phyloP scores from a whole-genome alignment of 306 rosid species.

The Amphicarpaea edgeworthii region DNA sequence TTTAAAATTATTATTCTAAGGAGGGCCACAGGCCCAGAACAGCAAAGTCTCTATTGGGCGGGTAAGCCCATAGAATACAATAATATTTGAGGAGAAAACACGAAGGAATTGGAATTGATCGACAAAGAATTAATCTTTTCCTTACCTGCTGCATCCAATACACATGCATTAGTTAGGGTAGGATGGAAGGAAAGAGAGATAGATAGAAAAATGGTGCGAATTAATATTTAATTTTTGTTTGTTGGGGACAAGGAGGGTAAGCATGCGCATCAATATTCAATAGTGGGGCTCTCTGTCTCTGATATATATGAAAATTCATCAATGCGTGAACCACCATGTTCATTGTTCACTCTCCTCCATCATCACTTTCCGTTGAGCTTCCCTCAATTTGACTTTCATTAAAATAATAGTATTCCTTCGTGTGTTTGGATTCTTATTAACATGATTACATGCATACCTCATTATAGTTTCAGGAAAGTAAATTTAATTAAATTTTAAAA shows the following conservation, averaged over 20 bases:
- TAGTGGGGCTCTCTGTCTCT: constrained; percentile 50
- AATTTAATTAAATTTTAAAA: neutral
- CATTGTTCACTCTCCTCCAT: constrained; percentile 14
- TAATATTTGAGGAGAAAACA: too few species aligned
- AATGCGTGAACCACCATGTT: constrained; percentile 43
- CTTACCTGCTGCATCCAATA: neutral
- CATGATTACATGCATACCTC: constrained; percentile 43
- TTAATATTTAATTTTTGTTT: constrained; percentile 39
- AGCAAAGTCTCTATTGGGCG: neutral
- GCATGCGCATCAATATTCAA: constrained; percentile 60
- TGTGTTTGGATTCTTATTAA: constrained; percentile 31
- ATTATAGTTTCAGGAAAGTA: constrained; percentile 37
- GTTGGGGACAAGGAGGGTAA: constrained; percentile 39
- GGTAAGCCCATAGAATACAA: neutral
- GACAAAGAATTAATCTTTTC: constrained; percentile 9
- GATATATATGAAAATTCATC: constrained; percentile 34
- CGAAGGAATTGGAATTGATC: neutral
- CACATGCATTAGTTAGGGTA: neutral
- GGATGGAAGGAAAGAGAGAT: constrained; percentile 19
- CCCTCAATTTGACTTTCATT: constrained; percentile 48
- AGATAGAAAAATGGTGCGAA: constrained; percentile 4
- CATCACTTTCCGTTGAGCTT: constrained; percentile 38
- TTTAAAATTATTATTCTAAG: too few species aligned
- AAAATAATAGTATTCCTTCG: constrained; percentile 19
- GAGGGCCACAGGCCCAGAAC: too few species aligned